Evolutionary conservation across 345 rosid species (phyloP), one percentile per base, ranked within the genome.

Genomic region (Aquilaria malaccensis): DNA sequence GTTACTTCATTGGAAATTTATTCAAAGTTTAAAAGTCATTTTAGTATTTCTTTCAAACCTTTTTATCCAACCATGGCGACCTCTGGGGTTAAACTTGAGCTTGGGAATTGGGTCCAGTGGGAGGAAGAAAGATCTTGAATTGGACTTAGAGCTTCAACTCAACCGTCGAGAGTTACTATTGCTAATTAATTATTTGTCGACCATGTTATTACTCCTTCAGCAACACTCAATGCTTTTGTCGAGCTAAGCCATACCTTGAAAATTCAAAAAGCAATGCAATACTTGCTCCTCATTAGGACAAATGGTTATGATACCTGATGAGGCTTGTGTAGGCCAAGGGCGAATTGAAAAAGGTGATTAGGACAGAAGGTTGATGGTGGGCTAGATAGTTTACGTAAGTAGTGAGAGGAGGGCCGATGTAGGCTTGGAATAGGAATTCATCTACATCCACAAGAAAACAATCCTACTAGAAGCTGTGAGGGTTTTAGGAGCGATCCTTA

Each of bases 251-350:
- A 84, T 0, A 97, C 99, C 2, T 66, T 68, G 46, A 94, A 85
- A 74, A 86, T 94, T 76, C 95, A 94, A 47, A 92, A 90, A 60
- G 82, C 97, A 1, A 94, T 94, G 99, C 81, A 97, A 2, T 94
- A 88, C 78, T 90, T 96, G 30, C 86, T 94, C 11, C 75, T 94
- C 52, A 95, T 91, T 47, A 93, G 96, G 93, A 96, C 37, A 94
- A 94, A 76, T 67, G 96, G 32, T 96, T 94, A 30, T 74, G 99
- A 9, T 29, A 85, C 2, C 79, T 90, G n/a, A 60, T 10, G 1
- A 71, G 88, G 61, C 53, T 86, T 10, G 76, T 90, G 2, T 50
- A 84, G 33, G 99, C 91, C 0, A 22, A 86, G 14, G 82, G 82
- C 12, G 97, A 94, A 57, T 71, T 94, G 53, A 96, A 96, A 1